These are phyloP conservation scores for Platanthera zijinensis DNA, from an alignment of 106 monocot genomes.

Conservation along the genomic window DNA sequence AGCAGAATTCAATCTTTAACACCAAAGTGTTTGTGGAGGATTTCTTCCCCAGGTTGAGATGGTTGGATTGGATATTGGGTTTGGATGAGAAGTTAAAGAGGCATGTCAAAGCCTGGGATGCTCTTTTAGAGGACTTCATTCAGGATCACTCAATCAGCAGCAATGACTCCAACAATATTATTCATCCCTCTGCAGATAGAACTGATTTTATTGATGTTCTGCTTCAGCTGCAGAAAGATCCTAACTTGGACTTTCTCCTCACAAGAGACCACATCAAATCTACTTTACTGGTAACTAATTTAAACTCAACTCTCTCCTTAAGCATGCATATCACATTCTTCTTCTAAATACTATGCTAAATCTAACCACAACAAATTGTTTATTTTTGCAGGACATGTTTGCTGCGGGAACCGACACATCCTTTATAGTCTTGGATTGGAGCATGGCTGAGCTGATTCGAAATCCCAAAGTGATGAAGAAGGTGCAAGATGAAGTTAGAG, in stretches of 20 bases:
- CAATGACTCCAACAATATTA: too few relatives aligned
- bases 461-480: slow-evolving; percentile 4
- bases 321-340: too few relatives aligned
- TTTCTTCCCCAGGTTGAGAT: neutral
- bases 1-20: too few relatives aligned
- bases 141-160: too few relatives aligned
- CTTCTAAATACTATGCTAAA: too few relatives aligned
- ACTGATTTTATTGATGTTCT: slow-evolving; percentile 1
- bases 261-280: neutral
- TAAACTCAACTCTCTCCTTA: too few relatives aligned
- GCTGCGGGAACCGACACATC: slow-evolving; percentile 6
- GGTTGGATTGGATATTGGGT: neutral
- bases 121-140: neutral
- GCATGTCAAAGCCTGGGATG: neutral
- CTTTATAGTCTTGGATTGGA: neutral
- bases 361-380: too few relatives aligned
- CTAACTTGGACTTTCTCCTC: neutral
- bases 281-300: neutral
- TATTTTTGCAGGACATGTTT: neutral
- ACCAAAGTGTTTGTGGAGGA: neutral
- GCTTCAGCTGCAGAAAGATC: neutral
- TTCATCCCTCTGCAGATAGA: too few relatives aligned
- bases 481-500: neutral
- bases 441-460: neutral
- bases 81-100: neutral